A percentile compares a stretch with the other conserved stretches of the same genome.
Conservation (phyloP, 148 eudicot genomes). For the Persicaria maculosa region DNA sequence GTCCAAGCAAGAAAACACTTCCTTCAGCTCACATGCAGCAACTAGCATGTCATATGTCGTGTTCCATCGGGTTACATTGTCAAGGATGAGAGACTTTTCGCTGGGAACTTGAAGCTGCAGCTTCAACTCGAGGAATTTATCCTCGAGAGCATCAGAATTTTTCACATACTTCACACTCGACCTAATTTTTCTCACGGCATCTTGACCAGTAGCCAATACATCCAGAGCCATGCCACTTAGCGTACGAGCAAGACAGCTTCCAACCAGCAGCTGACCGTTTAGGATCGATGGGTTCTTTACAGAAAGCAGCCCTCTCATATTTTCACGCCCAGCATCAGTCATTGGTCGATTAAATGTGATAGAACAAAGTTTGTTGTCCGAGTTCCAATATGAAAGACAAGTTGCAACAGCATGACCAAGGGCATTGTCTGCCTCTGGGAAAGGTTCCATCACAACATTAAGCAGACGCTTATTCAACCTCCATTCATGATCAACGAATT, state of each 20-base stretch:
- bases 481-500: constrained; percentile 67
- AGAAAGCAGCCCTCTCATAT: constrained; percentile 65
- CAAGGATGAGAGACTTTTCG: constrained; percentile 45
- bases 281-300: constrained; percentile 57
- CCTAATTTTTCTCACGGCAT: constrained; percentile 58
- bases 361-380: constrained; percentile 62
- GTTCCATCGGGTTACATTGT: constrained; percentile 63
- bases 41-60: constrained; percentile 81
- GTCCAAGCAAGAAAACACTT: constrained; percentile 73
- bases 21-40: constrained; percentile 74
- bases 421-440: constrained; percentile 68
- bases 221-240: constrained; percentile 62
- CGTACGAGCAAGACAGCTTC: constrained; percentile 70
- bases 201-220: constrained; percentile 37
- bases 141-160: constrained; percentile 65
- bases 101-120: constrained; percentile 75
- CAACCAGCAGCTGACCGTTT: constrained; percentile 61
- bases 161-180: constrained; percentile 80
- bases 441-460: constrained; percentile 79
- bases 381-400: constrained; percentile 77
- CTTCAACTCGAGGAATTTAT: constrained; percentile 65
- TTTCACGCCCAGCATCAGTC: constrained; percentile 44
- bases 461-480: constrained; percentile 66
- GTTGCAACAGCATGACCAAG: constrained; percentile 78
- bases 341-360: constrained; percentile 55